Conservation (phyloP, 2,329 filamentous ascomycete species). For the Colletotrichum liaoningense region DNA sequence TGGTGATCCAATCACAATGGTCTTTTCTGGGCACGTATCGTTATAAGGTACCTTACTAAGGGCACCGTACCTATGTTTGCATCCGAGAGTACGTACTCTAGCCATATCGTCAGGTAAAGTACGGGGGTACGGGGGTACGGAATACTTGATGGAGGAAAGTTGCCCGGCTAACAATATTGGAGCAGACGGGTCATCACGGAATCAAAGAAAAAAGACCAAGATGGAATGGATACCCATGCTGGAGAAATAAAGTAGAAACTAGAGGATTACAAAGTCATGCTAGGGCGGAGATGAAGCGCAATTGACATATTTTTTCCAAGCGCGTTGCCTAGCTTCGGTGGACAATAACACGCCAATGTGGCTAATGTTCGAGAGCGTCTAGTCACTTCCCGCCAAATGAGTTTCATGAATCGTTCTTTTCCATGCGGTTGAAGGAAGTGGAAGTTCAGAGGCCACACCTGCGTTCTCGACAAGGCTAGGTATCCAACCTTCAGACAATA, state of each 20-base stretch:
- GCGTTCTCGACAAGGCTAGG: neutral
- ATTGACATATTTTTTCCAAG: neutral
- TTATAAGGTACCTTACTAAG: too few species aligned
- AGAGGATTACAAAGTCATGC: neutral
- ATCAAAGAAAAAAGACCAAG: neutral
- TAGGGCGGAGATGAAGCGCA: neutral
- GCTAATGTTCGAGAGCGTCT: neutral
- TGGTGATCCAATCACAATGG: neutral
- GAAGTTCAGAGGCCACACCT: neutral
- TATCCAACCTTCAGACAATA: neutral
- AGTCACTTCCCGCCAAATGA: constrained; percentile 9
- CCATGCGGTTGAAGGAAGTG: neutral
- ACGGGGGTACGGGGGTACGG: neutral
- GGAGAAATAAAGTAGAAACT: neutral
- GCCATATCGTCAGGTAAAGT: neutral
- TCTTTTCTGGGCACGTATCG: neutral
- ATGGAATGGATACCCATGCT: neutral
- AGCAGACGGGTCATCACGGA: neutral
- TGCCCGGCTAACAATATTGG: neutral
- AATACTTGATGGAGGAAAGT: neutral
- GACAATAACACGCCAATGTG: neutral
- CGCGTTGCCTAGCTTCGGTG: neutral
- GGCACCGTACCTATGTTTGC: neutral
- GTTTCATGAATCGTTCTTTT: neutral
- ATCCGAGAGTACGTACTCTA: neutral